These are phyloP conservation scores for Blastobotrys mokoenaii DNA, from an alignment of 805 yeast species.

Conservation along the genomic window DNA sequence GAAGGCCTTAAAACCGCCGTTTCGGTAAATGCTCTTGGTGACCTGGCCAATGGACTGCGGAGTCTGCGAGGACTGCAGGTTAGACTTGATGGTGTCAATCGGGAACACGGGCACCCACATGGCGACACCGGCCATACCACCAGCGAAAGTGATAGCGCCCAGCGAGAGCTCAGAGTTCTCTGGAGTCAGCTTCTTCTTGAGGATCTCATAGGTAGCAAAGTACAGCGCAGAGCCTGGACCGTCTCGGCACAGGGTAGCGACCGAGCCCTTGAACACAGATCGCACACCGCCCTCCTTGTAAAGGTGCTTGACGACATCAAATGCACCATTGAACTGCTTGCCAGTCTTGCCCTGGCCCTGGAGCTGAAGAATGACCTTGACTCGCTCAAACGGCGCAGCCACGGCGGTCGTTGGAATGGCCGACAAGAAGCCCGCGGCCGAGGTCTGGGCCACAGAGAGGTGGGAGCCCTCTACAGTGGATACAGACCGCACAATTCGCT, in stretches of 20 bases:
- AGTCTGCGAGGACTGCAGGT: conserved; percentile 58
- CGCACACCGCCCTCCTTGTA: conserved; percentile 72
- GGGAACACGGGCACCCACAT: conserved; percentile 98
- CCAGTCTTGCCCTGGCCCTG: conserved; percentile 41
- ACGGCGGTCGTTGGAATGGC: conserved; percentile 93
- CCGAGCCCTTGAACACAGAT: conserved; percentile 84
- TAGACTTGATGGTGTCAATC: conserved; percentile 84
- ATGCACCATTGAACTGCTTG: conserved; percentile 38
- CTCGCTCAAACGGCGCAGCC: conserved; percentile 97
- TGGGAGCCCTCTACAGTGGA: conserved; percentile 21
- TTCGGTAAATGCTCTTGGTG: conserved; percentile 56
- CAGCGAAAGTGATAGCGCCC: conserved; percentile 74
- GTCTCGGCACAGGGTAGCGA: conserved; percentile 89
- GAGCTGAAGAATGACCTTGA: conserved; percentile 87
- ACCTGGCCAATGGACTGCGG: conserved; percentile 50
- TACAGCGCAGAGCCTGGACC: conserved; percentile 96
- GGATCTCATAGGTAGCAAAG: conserved; percentile 86
- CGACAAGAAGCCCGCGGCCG: conserved; percentile 88
- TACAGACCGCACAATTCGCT: conserved; percentile 50
- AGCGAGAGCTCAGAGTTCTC: conserved; percentile 56
- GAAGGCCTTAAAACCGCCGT: conserved; percentile 81
- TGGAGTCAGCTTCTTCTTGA: conserved; percentile 54
- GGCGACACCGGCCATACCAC: conserved; percentile 92
- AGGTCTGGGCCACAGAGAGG: conserved; percentile 60
- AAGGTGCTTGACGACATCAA: conserved; percentile 56